phyloP scores from a whole-genome alignment of 441 rosid species.

The Aquilaria agallochum region DNA sequence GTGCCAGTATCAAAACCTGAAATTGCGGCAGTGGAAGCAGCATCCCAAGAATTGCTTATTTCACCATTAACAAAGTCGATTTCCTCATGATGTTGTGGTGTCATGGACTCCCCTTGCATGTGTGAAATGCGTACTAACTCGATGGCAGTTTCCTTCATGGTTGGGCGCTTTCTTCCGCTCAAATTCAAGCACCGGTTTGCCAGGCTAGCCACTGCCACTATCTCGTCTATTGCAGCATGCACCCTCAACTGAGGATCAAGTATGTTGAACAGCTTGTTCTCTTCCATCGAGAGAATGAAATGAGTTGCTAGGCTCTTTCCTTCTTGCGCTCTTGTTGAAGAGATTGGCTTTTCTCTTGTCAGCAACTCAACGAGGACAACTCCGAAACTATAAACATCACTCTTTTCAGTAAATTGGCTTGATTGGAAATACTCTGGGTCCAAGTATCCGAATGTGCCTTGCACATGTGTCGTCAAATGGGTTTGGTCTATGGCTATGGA shows the following conservation, averaged over 20 bases:
- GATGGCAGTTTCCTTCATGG: conserved; percentile 17
- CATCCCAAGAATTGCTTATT: too few species aligned
- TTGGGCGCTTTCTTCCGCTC: conserved; percentile 12
- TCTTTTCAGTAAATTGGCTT: conserved; percentile 29
- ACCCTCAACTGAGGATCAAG: conserved; percentile 9
- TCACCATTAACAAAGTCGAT: background rate
- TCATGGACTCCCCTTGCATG: background rate
- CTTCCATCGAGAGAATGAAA: conserved; percentile 13
- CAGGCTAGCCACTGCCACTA: conserved; percentile 7
- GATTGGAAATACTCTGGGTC: conserved; percentile 37
- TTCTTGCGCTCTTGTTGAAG: background rate
- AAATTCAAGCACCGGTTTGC: conserved; percentile 15
- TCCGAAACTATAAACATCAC: conserved; percentile 40
- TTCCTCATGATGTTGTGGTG: background rate
- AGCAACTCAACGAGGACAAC: conserved; percentile 39
- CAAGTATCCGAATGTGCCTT: conserved; percentile 45
- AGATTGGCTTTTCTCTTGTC: conserved; percentile 13
- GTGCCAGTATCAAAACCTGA: too few species aligned
- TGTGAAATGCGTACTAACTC: conserved; percentile 8
- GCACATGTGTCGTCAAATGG: conserved; percentile 23
- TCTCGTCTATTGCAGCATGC: background rate
- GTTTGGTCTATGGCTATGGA: conserved; percentile 21
- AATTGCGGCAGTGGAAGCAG: too few species aligned
- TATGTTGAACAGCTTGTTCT: conserved; percentile 1
- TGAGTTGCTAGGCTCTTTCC: conserved; percentile 10